A percentile compares a stretch with the other conserved stretches of the same genome.
Evolutionary conservation across 1,284 basidiomycete genomes (phyloP).

Genomic region (Cryptococcus floricola): DNA sequence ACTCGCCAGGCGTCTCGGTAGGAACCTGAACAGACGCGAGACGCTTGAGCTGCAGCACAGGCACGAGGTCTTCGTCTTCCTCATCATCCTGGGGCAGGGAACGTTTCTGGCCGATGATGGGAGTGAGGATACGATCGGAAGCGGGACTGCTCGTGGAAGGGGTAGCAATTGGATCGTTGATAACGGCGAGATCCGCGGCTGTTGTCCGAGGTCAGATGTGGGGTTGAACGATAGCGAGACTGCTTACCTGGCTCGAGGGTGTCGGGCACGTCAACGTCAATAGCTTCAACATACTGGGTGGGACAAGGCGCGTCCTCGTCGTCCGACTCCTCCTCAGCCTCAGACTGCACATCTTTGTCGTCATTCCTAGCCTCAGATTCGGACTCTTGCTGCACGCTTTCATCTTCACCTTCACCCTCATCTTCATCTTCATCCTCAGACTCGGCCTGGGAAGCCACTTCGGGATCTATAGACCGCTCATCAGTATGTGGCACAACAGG

Average conservation of each 20-base stretch:
- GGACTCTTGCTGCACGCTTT: not conserved
- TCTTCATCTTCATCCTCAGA: conserved; percentile 1
- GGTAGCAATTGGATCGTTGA: not conserved
- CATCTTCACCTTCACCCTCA: not conserved
- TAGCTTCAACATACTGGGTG: not conserved
- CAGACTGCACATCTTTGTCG: not conserved
- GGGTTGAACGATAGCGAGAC: too few relatives aligned
- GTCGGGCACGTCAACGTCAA: too few relatives aligned
- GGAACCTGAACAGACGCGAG: too few relatives aligned
- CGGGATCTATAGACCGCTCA: not conserved
- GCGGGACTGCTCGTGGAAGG: conserved; percentile 1
- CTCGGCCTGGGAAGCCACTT: not conserved
- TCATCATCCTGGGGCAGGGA: conserved; percentile 8
- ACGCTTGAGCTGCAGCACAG: too few relatives aligned
- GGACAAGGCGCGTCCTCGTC: too few relatives aligned
- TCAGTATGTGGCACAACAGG: too few relatives aligned
- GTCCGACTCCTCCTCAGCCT: not conserved
- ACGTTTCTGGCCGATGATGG: conserved; percentile 6
- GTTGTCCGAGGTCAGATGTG: too few relatives aligned
- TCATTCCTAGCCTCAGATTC: not conserved
- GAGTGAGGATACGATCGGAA: conserved; percentile 7
- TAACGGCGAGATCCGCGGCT: not conserved
- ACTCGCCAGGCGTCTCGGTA: too few relatives aligned
- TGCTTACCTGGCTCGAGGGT: too few relatives aligned
- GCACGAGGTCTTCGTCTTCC: too few relatives aligned